These are phyloP conservation scores for Musa balbisiana DNA, from an alignment of 202 grass and related monocot genomes.

Conservation along the genomic window DNA sequence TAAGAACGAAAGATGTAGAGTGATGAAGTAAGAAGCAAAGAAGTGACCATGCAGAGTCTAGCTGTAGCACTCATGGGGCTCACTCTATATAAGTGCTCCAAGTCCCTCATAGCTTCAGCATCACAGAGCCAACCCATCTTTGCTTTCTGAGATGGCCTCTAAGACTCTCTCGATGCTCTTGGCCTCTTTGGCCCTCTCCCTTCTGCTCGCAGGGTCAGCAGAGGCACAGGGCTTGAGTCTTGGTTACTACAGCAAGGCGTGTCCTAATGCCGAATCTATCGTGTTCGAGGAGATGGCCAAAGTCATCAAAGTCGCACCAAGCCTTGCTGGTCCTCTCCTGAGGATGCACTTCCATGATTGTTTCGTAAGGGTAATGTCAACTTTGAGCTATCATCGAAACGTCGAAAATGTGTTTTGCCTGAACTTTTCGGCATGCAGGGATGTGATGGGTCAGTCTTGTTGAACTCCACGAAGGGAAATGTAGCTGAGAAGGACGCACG, in stretches of 20 bases:
- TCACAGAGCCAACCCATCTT: neutral
- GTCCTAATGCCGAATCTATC: constrained; percentile 59
- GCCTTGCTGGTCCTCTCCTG: constrained; percentile 70
- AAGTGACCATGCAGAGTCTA: neutral
- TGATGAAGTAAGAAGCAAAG: neutral
- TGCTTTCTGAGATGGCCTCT: constrained; percentile 1
- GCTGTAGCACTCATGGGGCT: neutral
- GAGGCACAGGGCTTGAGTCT: constrained; percentile 45
- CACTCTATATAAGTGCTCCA: neutral
- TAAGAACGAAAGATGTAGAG: no score
- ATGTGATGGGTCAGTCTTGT: constrained; percentile 76
- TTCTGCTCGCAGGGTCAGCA: constrained; percentile 21
- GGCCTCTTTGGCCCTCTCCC: constrained; percentile 1
- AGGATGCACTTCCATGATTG: constrained; percentile 97
- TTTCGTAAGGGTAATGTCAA: constrained; percentile 63
- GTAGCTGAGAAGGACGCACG: constrained; percentile 69
- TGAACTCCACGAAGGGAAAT: constrained; percentile 45
- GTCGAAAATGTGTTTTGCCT: neutral
- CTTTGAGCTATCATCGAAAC: neutral
- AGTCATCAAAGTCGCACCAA: constrained; percentile 50
- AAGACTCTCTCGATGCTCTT: neutral
- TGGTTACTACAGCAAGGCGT: constrained; percentile 71
- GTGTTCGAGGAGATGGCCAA: constrained; percentile 61
- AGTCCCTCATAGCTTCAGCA: neutral
- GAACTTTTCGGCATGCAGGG: constrained; percentile 32